Evolutionary conservation across 345 rosid species (phyloP).

Genomic region (Diplotaxis tenuifolia): DNA sequence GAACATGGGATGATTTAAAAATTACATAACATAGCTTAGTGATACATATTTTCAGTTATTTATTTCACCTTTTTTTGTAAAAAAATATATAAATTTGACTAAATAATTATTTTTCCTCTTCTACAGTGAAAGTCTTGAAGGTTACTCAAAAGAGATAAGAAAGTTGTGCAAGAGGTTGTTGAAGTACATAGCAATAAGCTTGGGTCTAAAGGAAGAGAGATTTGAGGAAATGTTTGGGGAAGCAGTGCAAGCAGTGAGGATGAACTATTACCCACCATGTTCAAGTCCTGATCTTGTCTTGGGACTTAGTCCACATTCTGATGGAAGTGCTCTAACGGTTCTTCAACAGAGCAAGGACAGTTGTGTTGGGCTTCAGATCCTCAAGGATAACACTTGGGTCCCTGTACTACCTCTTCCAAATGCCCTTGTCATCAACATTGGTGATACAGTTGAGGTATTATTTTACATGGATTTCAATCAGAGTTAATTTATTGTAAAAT

Average conservation of each 20-base stretch:
- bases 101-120: background rate
- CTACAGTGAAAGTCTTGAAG: constrained; percentile 62
- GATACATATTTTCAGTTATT: background rate
- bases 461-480: background rate
- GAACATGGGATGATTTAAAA: background rate
- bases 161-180: constrained; percentile 63
- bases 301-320: constrained; percentile 96
- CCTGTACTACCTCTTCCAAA: constrained; percentile 62
- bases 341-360: constrained; percentile 71
- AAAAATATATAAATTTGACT: background rate
- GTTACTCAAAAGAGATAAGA: constrained; percentile 62
- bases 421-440: constrained; percentile 82
- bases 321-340: constrained; percentile 95
- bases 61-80: background rate
- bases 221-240: constrained; percentile 79
- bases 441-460: constrained; percentile 79
- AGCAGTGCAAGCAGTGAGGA: constrained; percentile 86
- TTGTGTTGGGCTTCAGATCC: constrained; percentile 79
- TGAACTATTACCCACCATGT: constrained; percentile 97
- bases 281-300: constrained; percentile 91
- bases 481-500: background rate
- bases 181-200: constrained; percentile 54
- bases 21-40: background rate
- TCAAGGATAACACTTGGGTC: constrained; percentile 67
- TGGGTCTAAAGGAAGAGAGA: constrained; percentile 52